Evolutionary conservation across 2,329 filamentous ascomycete species (phyloP), one percentile per base, ranked within the genome.

Genomic region (Colletotrichum orbiculare): DNA sequence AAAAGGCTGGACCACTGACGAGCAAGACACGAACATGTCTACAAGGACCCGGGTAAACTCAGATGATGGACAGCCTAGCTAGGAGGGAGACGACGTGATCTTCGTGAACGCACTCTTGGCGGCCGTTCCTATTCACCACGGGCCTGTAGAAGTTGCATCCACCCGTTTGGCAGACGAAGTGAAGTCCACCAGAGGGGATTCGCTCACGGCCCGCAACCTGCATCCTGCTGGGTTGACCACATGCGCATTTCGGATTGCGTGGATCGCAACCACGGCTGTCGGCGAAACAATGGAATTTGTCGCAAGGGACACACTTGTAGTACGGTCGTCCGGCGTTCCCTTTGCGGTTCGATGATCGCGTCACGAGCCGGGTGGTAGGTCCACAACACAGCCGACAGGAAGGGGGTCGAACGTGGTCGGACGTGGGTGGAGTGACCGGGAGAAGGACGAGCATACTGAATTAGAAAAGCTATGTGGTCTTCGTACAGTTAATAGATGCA

Each of bases 241-340:
- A 57, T 8, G 37, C 2, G 17, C 54, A 48, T n/a, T 1, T 11
- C n/a, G 54, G 54, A 35, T 57, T 57, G 7, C 25, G 6, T 48
- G 45, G 42, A 34, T 41, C 33, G 13, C 17, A 47, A 8, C 54
- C 54, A 25, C 54, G 54, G 37, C 8, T 9, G 7, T 48, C 54
- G 6, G 33, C 42, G 11, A 48, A 48, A 33, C 42, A 48, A 34
- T 2, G 39, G 34, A 48, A 57, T 4, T 39, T 13, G 2, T 12
- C 8, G 34, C 42, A 57, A 13, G 7, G 7, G 33, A 3, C 1
- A 13, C 53, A 48, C 38, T 6, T 57, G 42, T 57, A 48, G 43
- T 57, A 48, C 54, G 54, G 54, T 25, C 54, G 35, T 8, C 42
- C 54, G 11, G 43, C 54, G 13, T 57, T 57, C 4, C 43, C 54